Percentiles rank a stretch among this genome's conserved stretches.
phyloP scores from a whole-genome alignment of 1,139 yeast species.

The Zygoascus sp. region DNA sequence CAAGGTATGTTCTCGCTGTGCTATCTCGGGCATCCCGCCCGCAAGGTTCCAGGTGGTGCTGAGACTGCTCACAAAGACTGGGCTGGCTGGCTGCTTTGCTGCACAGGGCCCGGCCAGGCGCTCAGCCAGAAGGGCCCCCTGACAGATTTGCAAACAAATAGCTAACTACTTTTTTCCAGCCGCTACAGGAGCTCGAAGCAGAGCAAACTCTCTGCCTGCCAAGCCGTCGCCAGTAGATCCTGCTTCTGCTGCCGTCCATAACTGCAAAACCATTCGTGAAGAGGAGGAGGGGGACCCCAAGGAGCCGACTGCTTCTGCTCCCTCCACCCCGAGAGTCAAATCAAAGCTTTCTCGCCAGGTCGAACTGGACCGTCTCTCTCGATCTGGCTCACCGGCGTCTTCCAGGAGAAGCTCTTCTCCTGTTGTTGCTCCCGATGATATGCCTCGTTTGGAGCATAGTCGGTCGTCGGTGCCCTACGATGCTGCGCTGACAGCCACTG shows the following conservation, averaged over 20 bases:
- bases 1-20: conserved; percentile 1
- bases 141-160: no score
- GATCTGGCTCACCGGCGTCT: neutral
- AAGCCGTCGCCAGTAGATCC: neutral
- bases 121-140: no score
- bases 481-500: neutral
- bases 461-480: neutral
- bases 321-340: neutral
- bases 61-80: no score
- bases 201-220: conserved; percentile 9
- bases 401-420: neutral
- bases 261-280: conserved; percentile 3
- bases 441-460: neutral
- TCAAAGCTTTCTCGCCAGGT: conserved; percentile 5
- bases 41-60: no score
- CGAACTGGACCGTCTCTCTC: neutral
- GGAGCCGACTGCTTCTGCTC: no score
- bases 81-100: no score
- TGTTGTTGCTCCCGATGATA: neutral
- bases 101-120: no score
- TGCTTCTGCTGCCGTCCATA: neutral
- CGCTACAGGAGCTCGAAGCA: conserved; percentile 3
- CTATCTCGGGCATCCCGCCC: no score
- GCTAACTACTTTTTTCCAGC: neutral
- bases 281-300: conserved; percentile 6